These are phyloP conservation scores for Solanum sejunctum DNA, from an alignment of 257 asterid genomes.

Conservation along the genomic window DNA sequence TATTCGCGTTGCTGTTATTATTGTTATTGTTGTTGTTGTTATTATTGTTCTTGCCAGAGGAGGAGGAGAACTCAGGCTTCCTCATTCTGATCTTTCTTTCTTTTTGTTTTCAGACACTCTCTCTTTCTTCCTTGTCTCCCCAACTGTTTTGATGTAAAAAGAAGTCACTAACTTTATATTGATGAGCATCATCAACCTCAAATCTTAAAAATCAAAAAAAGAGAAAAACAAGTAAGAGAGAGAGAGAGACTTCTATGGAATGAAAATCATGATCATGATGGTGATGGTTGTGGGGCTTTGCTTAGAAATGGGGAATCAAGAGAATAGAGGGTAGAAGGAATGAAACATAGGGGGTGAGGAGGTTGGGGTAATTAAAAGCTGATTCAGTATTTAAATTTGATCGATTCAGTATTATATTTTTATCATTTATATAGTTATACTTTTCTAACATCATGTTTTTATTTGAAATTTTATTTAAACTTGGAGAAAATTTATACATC, in stretches of 20 bases:
- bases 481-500: neutral
- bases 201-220: neutral
- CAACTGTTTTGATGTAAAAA: slow-evolving; percentile 44
- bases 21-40: neutral
- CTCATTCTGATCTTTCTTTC: slow-evolving; percentile 20
- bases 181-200: neutral
- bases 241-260: slow-evolving; percentile 12
- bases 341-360: neutral
- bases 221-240: neutral
- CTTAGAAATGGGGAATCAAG: slow-evolving; percentile 41
- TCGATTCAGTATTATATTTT: neutral
- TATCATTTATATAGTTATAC: rapidly evolving
- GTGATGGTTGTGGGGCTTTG: slow-evolving; percentile 54
- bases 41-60: slow-evolving; percentile 4
- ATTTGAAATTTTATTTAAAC: neutral
- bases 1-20: neutral
- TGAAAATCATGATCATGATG: slow-evolving; percentile 31
- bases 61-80: slow-evolving; percentile 24
- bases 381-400: neutral
- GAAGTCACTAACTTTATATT: slow-evolving; percentile 21
- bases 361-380: neutral
- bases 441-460: neutral
- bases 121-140: neutral
- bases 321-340: neutral
- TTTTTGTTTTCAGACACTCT: slow-evolving; percentile 4